Evolutionary conservation across 2,329 filamentous ascomycete genomes (phyloP).

Genomic region (Aureobasidium sp.): DNA sequence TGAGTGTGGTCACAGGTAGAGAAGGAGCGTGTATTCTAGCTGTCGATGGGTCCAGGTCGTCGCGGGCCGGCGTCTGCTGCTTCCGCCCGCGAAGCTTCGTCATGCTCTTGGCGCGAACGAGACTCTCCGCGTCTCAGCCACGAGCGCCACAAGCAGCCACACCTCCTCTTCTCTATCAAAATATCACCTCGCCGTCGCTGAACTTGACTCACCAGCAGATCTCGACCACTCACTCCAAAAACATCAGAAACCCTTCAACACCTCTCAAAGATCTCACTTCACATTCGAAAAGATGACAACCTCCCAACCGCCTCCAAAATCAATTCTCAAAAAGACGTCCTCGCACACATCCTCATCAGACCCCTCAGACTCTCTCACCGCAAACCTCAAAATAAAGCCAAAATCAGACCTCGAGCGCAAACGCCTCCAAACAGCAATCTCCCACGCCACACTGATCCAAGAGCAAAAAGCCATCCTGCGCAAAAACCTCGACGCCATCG

Average conservation of each 20-base stretch:
- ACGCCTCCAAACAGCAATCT: constrained; percentile 61
- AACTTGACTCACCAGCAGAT: neutral
- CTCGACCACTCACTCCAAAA: neutral
- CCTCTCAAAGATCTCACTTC: neutral
- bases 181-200: neutral
- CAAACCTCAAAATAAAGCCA: constrained; percentile 8
- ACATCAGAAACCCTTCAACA: neutral
- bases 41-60: neutral
- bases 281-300: neutral
- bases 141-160: neutral
- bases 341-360: constrained; percentile 18
- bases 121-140: neutral
- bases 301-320: constrained; percentile 35
- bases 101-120: constrained; percentile 6
- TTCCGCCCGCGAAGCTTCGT: neutral
- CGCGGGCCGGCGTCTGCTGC: neutral
- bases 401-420: constrained; percentile 29
- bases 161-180: neutral
- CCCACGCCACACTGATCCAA: constrained; percentile 77
- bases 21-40: neutral
- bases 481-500: constrained; percentile 63
- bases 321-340: constrained; percentile 38
- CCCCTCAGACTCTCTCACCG: neutral
- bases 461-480: constrained; percentile 72
- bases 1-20: neutral